Conservation (phyloP, 139 green algal species). For the Micractinium sp. region DNA sequence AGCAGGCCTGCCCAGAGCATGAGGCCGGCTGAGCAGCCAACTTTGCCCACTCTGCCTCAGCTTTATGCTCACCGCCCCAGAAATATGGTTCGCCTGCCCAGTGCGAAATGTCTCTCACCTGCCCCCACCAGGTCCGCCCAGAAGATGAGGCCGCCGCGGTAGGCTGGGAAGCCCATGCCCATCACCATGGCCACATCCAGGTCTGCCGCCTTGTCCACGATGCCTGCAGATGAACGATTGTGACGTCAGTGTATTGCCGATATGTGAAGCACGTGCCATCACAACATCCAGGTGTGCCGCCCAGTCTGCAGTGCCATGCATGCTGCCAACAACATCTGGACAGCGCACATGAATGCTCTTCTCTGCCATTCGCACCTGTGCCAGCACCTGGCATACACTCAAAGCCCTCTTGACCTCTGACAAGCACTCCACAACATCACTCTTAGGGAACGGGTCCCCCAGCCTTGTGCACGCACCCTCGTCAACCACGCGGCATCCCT, state of each 20-base stretch:
- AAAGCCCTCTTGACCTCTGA: not conserved
- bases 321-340: not conserved
- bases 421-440: not conserved
- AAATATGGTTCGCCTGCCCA: no score
- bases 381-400: no score
- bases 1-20: not conserved
- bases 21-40: not conserved
- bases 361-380: no score
- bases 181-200: conserved; percentile 97
- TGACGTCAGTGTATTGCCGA: no score
- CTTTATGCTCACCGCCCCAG: not conserved
- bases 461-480: conserved; percentile 43
- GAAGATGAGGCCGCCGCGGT: conserved; percentile 86
- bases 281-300: conserved; percentile 95
- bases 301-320: not conserved
- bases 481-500: conserved; percentile 84
- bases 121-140: conserved; percentile 89
- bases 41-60: not conserved
- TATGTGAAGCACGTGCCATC: conserved; percentile 94
- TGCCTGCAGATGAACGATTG: conserved; percentile 55
- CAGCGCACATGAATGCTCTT: no score
- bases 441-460: no score
- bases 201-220: conserved; percentile 96
- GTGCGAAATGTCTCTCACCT: no score
- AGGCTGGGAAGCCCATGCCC: conserved; percentile 97